phyloP scores from a whole-genome alignment of 805 yeast genomes.

The Wickerhamomyces strasburgensis region DNA sequence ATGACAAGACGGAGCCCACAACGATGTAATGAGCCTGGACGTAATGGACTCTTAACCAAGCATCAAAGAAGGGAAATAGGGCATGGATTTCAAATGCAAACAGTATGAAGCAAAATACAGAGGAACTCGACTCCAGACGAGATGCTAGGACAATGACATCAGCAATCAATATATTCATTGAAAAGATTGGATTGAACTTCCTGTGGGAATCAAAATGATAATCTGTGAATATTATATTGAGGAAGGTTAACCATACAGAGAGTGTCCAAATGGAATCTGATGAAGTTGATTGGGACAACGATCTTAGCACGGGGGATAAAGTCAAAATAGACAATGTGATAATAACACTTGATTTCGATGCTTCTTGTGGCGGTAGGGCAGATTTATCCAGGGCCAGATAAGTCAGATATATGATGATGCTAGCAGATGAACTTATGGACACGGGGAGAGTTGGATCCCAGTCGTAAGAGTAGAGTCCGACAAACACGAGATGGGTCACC shows the following conservation, averaged over 20 bases:
- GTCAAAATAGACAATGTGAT: constrained; percentile 69
- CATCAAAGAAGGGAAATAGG: constrained; percentile 64
- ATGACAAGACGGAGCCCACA: constrained; percentile 7
- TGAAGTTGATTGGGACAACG: constrained; percentile 82
- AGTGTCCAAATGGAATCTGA: constrained; percentile 95
- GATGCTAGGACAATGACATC: constrained; percentile 90
- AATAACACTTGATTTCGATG: constrained; percentile 61
- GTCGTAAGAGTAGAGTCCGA: constrained; percentile 45
- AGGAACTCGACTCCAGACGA: constrained; percentile 64
- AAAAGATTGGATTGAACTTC: constrained; percentile 44
- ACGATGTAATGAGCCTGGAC: constrained; percentile 17
- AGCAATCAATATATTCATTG: constrained; percentile 78
- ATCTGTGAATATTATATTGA: constrained; percentile 65
- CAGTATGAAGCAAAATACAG: constrained; percentile 80
- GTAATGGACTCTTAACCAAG: constrained; percentile 43
- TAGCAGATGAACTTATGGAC: constrained; percentile 4
- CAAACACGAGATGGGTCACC: constrained; percentile 63
- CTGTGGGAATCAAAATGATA: constrained; percentile 48
- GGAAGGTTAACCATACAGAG: constrained; percentile 69
- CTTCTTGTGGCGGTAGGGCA: not conserved
- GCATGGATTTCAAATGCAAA: constrained; percentile 69
- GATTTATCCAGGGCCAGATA: constrained; percentile 1
- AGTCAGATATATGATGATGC: constrained; percentile 8
- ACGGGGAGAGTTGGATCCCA: constrained; percentile 50
- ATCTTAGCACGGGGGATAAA: constrained; percentile 83